A percentile compares a stretch with the other conserved stretches of the same genome.
phyloP scores from a whole-genome alignment of 768 basidiomycete species.

The Amyloporia xantha region DNA sequence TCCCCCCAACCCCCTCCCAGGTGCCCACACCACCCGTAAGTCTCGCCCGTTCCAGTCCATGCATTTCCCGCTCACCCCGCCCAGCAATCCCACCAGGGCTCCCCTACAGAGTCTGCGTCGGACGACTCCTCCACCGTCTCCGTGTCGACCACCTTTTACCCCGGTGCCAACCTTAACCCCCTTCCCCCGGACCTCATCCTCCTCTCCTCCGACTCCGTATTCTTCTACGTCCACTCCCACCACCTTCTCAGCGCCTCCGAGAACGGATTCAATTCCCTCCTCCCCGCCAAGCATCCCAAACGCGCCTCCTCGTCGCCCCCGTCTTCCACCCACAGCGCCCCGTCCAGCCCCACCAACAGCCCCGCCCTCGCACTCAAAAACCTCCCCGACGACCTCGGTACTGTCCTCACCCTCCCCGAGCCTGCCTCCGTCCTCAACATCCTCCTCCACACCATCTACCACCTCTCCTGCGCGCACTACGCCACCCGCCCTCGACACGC shows the following conservation, averaged over 20 bases:
- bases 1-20: slow-evolving; percentile 4
- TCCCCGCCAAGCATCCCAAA: slow-evolving; percentile 46
- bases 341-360: too few species aligned
- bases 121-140: slow-evolving; percentile 45
- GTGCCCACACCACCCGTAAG: slow-evolving; percentile 21
- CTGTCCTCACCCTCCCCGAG: slow-evolving; percentile 56
- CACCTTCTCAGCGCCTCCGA: slow-evolving; percentile 52
- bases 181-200: slow-evolving; percentile 58
- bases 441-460: slow-evolving; percentile 66
- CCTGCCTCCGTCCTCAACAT: slow-evolving; percentile 60
- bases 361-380: slow-evolving; percentile 55
- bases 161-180: slow-evolving; percentile 50
- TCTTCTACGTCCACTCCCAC: slow-evolving; percentile 74
- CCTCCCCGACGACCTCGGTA: slow-evolving; percentile 38
- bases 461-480: slow-evolving; percentile 69
- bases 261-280: slow-evolving; percentile 55
- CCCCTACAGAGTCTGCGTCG: slow-evolving; percentile 7
- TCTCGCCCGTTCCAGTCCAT: background rate
- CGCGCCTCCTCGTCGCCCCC: too few species aligned
- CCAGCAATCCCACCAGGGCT: slow-evolving; percentile 11
- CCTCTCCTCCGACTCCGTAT: slow-evolving; percentile 69
- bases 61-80: background rate
- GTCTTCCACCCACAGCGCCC: too few species aligned
- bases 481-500: slow-evolving; percentile 56
- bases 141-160: slow-evolving; percentile 78